Conservation (phyloP, 78 protist species). For the Isochrysis galbana region DNA sequence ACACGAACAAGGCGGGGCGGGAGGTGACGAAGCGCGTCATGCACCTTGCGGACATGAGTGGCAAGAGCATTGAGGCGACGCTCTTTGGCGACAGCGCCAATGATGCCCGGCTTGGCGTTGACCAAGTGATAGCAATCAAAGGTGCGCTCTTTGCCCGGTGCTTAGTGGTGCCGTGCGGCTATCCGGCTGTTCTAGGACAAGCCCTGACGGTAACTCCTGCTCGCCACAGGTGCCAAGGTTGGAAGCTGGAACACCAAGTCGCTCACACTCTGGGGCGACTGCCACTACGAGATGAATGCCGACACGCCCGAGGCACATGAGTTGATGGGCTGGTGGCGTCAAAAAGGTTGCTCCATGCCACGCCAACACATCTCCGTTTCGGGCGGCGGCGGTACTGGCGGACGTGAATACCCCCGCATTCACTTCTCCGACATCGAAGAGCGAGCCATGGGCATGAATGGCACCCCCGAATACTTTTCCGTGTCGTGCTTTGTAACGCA, state of each 20-base stretch:
- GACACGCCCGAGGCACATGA: neutral
- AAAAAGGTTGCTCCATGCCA: neutral
- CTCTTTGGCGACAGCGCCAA: neutral
- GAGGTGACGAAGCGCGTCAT: neutral
- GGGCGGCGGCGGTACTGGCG: neutral
- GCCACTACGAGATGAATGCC: neutral
- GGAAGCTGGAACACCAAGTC: conserved; percentile 17
- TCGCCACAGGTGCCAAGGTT: too few species aligned
- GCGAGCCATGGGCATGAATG: neutral
- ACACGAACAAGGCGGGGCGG: neutral
- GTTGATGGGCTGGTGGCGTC: neutral
- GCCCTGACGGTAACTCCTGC: too few species aligned
- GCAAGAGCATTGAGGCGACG: neutral
- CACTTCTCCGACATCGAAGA: conserved; percentile 3
- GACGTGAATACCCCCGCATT: neutral
- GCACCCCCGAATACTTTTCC: neutral
- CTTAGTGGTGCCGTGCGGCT: too few species aligned
- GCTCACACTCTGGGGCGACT: neutral
- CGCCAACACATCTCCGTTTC: neutral
- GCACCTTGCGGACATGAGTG: neutral
- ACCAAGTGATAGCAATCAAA: neutral
- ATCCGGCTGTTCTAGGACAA: too few species aligned
- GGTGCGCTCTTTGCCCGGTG: too few species aligned
- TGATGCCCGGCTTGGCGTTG: neutral
- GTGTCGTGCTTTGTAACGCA: neutral